These are phyloP conservation scores for Recurvomyces mirabilis DNA, from an alignment of 495 filamentous ascomycete species.

Conservation along the genomic window DNA sequence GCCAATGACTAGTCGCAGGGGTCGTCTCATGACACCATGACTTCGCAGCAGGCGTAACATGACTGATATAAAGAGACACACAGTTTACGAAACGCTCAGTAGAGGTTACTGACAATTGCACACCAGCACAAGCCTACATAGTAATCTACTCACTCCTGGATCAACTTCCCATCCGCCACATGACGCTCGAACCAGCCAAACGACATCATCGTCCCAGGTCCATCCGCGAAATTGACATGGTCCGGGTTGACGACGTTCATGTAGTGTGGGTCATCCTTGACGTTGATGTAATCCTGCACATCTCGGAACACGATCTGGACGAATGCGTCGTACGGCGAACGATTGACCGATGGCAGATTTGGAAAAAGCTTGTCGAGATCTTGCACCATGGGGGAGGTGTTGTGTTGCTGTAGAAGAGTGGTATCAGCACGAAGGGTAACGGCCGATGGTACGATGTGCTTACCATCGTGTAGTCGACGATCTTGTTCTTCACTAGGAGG, in stretches of 20 bases:
- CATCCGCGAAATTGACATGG: conserved; percentile 27
- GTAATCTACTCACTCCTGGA: background rate
- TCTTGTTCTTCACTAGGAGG: conserved; percentile 24
- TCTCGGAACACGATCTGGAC: conserved; percentile 20
- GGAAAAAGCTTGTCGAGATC: conserved; percentile 18
- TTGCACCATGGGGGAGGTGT: conserved; percentile 16
- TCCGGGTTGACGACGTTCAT: conserved; percentile 17
- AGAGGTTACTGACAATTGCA: no score
- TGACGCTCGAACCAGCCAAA: conserved; percentile 1
- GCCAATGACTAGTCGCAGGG: no score
- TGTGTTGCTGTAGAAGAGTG: conserved; percentile 19
- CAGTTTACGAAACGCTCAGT: no score
- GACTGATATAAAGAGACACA: no score
- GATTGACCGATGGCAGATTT: conserved; percentile 20
- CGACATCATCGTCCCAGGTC: background rate
- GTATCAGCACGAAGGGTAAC: no score
- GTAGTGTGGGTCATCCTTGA: conserved; percentile 26
- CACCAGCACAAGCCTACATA: no score
- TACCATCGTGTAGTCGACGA: conserved; percentile 21
- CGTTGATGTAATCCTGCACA: conserved; percentile 18
- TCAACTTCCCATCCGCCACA: background rate
- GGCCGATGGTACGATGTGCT: background rate
- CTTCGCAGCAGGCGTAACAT: no score
- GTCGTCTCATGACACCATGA: no score
- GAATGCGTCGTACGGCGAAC: conserved; percentile 22